Conservation (phyloP, 148 eudicot genomes). For the Camellia lanceoleosa region DNA sequence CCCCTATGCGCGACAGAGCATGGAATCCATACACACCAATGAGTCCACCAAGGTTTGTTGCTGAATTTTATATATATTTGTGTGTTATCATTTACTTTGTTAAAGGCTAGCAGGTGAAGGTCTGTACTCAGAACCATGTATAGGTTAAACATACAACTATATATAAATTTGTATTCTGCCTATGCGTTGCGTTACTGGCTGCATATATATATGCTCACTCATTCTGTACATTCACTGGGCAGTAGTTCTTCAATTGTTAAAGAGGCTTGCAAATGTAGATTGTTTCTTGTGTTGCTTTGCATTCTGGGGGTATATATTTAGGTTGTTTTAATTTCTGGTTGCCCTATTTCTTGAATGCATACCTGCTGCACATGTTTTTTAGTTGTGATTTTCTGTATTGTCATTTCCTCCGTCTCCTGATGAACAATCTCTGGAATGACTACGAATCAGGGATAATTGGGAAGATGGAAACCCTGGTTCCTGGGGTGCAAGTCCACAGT, state of each 20-base stretch:
- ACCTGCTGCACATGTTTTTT: neutral
- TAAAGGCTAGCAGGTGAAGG: constrained; percentile 10
- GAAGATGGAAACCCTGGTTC: constrained; percentile 96
- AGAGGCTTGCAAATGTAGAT: too few species aligned
- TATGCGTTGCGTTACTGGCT: constrained; percentile 1
- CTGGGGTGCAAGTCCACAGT: constrained; percentile 94
- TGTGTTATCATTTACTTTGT: neutral
- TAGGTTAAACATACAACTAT: neutral
- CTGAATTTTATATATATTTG: neutral
- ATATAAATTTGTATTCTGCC: neutral
- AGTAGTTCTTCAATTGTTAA: too few species aligned
- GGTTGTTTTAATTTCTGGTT: neutral
- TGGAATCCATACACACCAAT: constrained; percentile 98
- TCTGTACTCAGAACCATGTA: neutral
- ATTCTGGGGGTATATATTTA: neutral
- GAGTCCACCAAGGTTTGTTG: constrained; percentile 83
- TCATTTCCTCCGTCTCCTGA: neutral
- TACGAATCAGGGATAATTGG: constrained; percentile 77
- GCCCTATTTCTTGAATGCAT: neutral
- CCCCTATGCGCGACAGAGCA: constrained; percentile 97
- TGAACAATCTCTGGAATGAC: constrained; percentile 8
- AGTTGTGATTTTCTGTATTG: neutral
- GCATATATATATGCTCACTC: neutral
- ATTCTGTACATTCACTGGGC: neutral
- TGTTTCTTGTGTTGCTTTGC: neutral